These are phyloP conservation scores for Ogataea angusta DNA, from an alignment of 805 yeast genomes.

Conservation along the genomic window DNA sequence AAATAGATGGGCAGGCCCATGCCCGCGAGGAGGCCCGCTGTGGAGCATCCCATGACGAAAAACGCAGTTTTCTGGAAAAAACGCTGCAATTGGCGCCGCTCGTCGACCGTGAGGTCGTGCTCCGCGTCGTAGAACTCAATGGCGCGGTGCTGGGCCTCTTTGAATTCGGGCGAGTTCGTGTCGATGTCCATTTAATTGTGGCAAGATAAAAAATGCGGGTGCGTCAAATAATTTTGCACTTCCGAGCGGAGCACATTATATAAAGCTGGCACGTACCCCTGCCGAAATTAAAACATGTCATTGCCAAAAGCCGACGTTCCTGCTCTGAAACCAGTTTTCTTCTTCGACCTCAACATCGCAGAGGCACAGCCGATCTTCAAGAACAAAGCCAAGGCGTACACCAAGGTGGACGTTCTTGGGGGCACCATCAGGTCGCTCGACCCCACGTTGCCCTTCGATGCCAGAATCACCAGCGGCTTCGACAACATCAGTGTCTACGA, in stretches of 20 bases:
- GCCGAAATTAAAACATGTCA: neutral
- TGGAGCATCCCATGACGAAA: slow-evolving; percentile 31
- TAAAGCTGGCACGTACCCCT: neutral
- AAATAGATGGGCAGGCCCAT: slow-evolving; percentile 40
- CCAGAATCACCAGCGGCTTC: slow-evolving; percentile 37
- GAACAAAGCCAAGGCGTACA: slow-evolving; percentile 27
- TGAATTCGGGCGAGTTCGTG: slow-evolving; percentile 15
- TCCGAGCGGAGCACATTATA: neutral
- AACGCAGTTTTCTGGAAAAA: slow-evolving; percentile 37
- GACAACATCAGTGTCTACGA: slow-evolving; percentile 45
- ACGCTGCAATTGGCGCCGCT: slow-evolving; percentile 41
- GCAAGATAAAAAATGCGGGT: neutral
- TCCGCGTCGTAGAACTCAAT: slow-evolving; percentile 49
- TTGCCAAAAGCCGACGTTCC: slow-evolving; percentile 23
- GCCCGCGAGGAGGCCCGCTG: slow-evolving; percentile 35
- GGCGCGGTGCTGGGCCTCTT: slow-evolving; percentile 41
- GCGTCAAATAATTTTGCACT: neutral
- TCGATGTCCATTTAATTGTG: slow-evolving; percentile 6
- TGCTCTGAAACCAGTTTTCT: slow-evolving; percentile 35
- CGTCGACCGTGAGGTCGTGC: slow-evolving; percentile 37
- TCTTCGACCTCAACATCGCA: slow-evolving; percentile 34
- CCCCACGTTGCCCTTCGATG: slow-evolving; percentile 38
- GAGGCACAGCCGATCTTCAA: slow-evolving; percentile 32
- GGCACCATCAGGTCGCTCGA: slow-evolving; percentile 40
- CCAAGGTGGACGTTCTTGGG: slow-evolving; percentile 31